phyloP scores from a whole-genome alignment of 805 yeast genomes.

The Metschnikowia kofuensis region DNA sequence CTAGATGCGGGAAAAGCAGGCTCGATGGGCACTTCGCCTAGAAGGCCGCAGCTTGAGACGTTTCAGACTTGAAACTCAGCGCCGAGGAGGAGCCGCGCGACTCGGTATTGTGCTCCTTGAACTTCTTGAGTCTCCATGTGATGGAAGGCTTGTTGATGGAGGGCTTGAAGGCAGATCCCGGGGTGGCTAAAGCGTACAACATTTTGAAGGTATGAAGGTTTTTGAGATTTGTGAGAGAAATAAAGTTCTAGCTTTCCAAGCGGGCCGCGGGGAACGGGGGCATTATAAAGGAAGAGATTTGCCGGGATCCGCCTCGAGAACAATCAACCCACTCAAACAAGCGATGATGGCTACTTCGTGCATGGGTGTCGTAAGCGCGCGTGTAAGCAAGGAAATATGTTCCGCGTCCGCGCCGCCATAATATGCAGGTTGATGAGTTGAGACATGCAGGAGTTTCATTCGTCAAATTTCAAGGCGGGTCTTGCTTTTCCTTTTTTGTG shows the following conservation, averaged over 20 bases:
- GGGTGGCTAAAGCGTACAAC: slow-evolving; percentile 32
- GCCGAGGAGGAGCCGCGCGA: slow-evolving; percentile 13
- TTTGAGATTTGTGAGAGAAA: background rate
- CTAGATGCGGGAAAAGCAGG: background rate
- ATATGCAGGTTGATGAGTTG: background rate
- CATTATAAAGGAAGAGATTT: background rate
- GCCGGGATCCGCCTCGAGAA: background rate
- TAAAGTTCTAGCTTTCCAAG: no score
- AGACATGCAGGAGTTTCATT: background rate
- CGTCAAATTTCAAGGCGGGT: no score
- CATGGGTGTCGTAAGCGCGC: slow-evolving; percentile 1
- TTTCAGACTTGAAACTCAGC: slow-evolving; percentile 4
- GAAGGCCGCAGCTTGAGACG: background rate
- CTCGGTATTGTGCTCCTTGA: slow-evolving; percentile 22
- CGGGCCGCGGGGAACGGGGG: background rate
- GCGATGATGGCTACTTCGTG: background rate
- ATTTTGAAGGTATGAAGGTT: slow-evolving; percentile 8
- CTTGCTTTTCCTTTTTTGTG: no score
- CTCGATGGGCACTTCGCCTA: background rate
- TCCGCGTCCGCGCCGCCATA: background rate
- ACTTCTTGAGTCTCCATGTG: slow-evolving; percentile 38
- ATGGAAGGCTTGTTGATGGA: slow-evolving; percentile 29
- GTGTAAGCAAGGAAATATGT: background rate
- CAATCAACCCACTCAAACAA: background rate
- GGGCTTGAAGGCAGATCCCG: slow-evolving; percentile 40